Evolutionary conservation across 2,329 filamentous ascomycete species (phyloP), one percentile per base, ranked within the genome.

Genomic region (Fusarium sp.): DNA sequence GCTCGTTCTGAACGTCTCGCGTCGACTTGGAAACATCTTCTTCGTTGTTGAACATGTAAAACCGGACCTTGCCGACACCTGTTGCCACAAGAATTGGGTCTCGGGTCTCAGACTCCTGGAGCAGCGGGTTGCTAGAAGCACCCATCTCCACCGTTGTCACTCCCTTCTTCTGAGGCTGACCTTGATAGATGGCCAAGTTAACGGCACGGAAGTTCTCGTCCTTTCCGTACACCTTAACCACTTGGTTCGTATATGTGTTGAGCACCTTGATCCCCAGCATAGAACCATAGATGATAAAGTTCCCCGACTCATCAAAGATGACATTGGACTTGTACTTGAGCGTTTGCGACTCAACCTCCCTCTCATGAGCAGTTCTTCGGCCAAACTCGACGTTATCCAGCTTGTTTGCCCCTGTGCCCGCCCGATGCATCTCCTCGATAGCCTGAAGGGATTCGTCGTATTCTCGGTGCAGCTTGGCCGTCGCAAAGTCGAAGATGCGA

Each of bases 1-100:
- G 94, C 81, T 99, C 96, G 78, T 99, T 99, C 73, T 97, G 93
- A 10, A 99, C 86, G 78, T 99, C 96, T 71, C 96, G 90, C 34
- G 90, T 90, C 7, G 91, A 91, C 79, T 95, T 97, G 71, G 90
- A 91, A 56, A 96, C 86, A 23, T 93, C 91, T 36, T 90, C 87
- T 38, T 97, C 92, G 78, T 97, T 97, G 34, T 93, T 97, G 80
- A 97, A 99, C 89, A 98, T 93, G 85, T 97, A 99, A 82, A 99
- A 99, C 40, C 96, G 91, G 27, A 91, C 88, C 81, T 97, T 98
- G 68, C 90, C 91, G 49, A 92, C 90, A 0, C 90, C 95, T 0
- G 96, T 98, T 9, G 88, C 86, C 46, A 96, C 87, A 7, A 99
- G 84, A 76, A 98, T 95, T 0, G 96, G 94, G 77, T 99, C 96